Percentiles rank a stretch among this genome's conserved stretches.
Evolutionary conservation across 2,329 filamentous ascomycete species (phyloP).

Genomic region (Zymoseptoria ardabiliae): DNA sequence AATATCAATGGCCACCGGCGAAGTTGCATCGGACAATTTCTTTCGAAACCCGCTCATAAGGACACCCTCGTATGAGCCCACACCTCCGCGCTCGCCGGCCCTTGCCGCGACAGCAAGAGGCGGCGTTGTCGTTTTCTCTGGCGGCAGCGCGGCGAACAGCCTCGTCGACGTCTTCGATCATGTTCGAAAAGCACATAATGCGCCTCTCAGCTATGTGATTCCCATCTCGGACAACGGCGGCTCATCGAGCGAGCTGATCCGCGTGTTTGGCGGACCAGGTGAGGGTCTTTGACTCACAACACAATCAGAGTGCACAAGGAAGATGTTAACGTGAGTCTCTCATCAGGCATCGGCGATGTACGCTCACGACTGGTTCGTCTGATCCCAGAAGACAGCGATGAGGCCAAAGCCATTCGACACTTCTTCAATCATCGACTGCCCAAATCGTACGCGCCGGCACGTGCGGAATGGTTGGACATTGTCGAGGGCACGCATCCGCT

Average conservation of each 20-base stretch:
- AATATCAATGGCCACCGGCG: neutral
- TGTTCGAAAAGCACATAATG: constrained; percentile 54
- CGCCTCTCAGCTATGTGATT: constrained; percentile 74
- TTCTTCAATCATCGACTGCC: constrained; percentile 85
- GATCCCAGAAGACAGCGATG: constrained; percentile 60
- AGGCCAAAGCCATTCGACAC: constrained; percentile 66
- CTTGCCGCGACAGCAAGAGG: constrained; percentile 20
- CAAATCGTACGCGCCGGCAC: constrained; percentile 52
- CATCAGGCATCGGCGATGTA: constrained; percentile 67
- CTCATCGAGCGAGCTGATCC: constrained; percentile 84
- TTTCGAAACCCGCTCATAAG: neutral
- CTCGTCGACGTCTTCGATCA: constrained; percentile 81
- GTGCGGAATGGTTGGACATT: constrained; percentile 78
- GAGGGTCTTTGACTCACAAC: constrained; percentile 23
- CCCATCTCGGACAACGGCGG: constrained; percentile 95
- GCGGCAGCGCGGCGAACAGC: constrained; percentile 71
- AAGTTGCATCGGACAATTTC: neutral
- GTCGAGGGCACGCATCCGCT: constrained; percentile 73
- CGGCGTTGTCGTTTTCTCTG: constrained; percentile 76
- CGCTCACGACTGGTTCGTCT: constrained; percentile 70
- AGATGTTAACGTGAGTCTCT: constrained; percentile 6
- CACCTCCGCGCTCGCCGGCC: constrained; percentile 12
- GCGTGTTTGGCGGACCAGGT: constrained; percentile 92
- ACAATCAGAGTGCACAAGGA: neutral
- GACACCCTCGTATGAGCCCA: constrained; percentile 1